Percentiles rank a stretch among this genome's conserved stretches.
Evolutionary conservation across 129 eudicot species (phyloP).

Genomic region (Flaveria brownii): DNA sequence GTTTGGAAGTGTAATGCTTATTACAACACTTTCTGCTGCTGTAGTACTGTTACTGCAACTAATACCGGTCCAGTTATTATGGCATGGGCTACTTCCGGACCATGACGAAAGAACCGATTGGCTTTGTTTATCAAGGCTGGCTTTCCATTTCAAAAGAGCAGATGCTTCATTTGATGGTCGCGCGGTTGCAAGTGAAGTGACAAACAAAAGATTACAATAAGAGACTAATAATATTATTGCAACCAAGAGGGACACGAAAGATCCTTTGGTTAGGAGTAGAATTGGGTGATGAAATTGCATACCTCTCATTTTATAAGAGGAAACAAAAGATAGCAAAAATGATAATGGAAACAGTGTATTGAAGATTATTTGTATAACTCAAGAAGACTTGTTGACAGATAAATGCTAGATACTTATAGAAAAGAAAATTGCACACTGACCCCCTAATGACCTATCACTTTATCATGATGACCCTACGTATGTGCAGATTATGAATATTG

Average conservation of each 20-base stretch:
- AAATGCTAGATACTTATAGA: neutral
- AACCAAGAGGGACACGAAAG: neutral
- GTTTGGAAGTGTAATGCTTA: constrained; percentile 9
- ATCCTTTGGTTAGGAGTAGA: neutral
- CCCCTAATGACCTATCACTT: neutral
- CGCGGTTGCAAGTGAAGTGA: neutral
- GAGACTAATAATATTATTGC: neutral
- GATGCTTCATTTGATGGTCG: constrained; percentile 18
- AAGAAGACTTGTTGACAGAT: neutral
- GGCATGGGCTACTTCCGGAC: constrained; percentile 35
- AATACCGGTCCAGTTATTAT: constrained; percentile 37
- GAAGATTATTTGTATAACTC: neutral
- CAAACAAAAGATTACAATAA: neutral
- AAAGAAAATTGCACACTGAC: neutral
- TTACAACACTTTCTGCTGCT: constrained; percentile 12
- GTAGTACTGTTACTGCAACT: constrained; percentile 24
- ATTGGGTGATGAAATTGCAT: neutral
- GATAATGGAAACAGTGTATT: neutral
- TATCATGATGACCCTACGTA: neutral
- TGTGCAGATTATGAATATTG: too few species aligned
- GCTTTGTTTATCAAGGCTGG: constrained; percentile 30
- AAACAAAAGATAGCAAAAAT: neutral
- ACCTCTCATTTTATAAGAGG: neutral
- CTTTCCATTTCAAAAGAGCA: constrained; percentile 40
- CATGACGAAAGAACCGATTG: constrained; percentile 29